Conservation (phyloP, 768 basidiomycete genomes). For the Pilatotrama ljubarskyi region DNA sequence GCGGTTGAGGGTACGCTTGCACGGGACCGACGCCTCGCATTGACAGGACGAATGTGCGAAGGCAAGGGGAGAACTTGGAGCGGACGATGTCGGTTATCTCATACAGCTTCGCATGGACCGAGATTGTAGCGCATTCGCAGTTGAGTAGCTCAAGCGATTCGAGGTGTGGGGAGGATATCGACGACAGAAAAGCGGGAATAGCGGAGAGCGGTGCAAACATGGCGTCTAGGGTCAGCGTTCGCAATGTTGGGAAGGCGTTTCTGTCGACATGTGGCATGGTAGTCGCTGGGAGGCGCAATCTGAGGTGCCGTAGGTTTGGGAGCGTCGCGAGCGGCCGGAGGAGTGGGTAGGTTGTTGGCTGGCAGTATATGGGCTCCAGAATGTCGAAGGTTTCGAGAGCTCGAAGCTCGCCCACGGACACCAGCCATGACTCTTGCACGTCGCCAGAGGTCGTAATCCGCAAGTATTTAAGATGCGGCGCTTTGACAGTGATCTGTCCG, state of each 20-base stretch:
- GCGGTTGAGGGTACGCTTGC: not conserved
- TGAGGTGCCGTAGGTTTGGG: conserved; percentile 1
- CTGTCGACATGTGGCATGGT: not conserved
- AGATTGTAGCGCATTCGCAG: conserved; percentile 4
- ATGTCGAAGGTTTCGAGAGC: conserved; percentile 9
- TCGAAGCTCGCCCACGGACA: not conserved
- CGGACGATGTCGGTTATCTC: conserved; percentile 4
- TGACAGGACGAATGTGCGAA: conserved; percentile 2
- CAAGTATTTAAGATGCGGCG: conserved; percentile 8
- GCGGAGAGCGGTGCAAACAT: not conserved
- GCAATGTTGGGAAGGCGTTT: conserved; percentile 4
- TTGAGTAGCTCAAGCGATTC: not conserved
- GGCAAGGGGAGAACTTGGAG: not conserved
- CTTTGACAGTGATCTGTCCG: not conserved
- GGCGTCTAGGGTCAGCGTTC: conserved; percentile 13
- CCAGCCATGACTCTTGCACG: conserved; percentile 7
- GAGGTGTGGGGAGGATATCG: conserved; percentile 3
- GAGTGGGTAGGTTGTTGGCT: not conserved
- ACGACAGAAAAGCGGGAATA: conserved; percentile 2
- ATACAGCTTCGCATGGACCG: not conserved
- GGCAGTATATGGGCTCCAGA: not conserved
- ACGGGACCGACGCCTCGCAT: not conserved
- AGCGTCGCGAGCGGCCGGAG: conserved; percentile 1
- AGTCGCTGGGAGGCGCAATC: not conserved
- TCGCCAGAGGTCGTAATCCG: conserved; percentile 1